phyloP scores from a whole-genome alignment of 2,329 filamentous ascomycete genomes.

The Alternaria consortialis region DNA sequence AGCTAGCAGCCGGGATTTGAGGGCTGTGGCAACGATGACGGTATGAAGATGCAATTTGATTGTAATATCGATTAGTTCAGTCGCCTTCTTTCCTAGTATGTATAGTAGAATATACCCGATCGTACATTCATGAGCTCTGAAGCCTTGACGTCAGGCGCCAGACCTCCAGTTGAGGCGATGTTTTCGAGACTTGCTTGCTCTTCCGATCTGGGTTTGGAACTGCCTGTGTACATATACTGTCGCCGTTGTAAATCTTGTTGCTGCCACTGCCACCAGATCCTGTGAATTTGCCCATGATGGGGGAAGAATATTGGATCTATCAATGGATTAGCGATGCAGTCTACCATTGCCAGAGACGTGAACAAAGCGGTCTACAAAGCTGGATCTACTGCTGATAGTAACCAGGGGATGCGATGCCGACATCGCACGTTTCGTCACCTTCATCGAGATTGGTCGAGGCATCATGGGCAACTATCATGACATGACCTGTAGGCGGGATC shows the following conservation, averaged over 20 bases:
- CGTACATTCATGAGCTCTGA: neutral
- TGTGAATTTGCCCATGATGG: conserved; percentile 43
- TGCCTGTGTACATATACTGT: neutral
- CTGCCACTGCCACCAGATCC: conserved; percentile 45
- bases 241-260: neutral
- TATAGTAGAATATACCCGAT: conserved; percentile 3
- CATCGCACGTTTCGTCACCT: too few species aligned
- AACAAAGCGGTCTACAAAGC: too few species aligned
- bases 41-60: neutral
- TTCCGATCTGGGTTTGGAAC: neutral
- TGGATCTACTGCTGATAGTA: too few species aligned
- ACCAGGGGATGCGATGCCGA: too few species aligned
- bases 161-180: neutral
- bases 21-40: neutral
- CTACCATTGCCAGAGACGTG: too few species aligned
- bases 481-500: too few species aligned
- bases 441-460: too few species aligned
- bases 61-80: neutral
- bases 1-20: neutral
- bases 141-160: neutral
- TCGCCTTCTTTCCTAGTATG: neutral
- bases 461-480: too few species aligned
- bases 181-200: neutral
- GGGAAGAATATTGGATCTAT: conserved; percentile 43
- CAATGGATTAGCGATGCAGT: neutral